These are phyloP conservation scores for Colletotrichum higginsianum DNA, from an alignment of 2,329 filamentous ascomycete genomes.

Conservation along the genomic window DNA sequence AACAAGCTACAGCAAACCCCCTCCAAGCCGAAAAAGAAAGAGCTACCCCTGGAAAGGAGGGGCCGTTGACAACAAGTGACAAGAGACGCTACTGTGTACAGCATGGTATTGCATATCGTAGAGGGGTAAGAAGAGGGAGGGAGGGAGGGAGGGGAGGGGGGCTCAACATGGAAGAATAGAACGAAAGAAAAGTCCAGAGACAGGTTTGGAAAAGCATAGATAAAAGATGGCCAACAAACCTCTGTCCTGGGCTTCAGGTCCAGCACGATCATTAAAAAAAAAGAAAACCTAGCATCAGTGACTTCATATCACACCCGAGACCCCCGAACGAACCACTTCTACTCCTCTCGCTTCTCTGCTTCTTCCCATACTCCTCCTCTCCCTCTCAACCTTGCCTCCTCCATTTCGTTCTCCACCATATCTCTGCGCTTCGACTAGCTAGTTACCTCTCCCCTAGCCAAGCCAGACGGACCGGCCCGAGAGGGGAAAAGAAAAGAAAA, in stretches of 20 bases:
- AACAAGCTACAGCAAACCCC: conserved; percentile 11
- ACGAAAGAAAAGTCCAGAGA: conserved; percentile 11
- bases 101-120: conserved; percentile 39
- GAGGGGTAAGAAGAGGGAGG: conserved; percentile 27
- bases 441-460: conserved; percentile 22
- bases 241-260: conserved; percentile 13
- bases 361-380: conserved; percentile 16
- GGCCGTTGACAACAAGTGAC: conserved; percentile 36
- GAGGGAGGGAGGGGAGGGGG: conserved; percentile 5
- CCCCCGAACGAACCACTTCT: conserved; percentile 40
- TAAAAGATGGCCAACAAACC: conserved; percentile 43
- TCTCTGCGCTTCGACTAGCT: conserved; percentile 23
- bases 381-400: conserved; percentile 21
- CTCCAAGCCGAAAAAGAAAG: conserved; percentile 12
- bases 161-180: conserved; percentile 10
- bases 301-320: conserved; percentile 38
- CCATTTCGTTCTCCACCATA: conserved; percentile 35
- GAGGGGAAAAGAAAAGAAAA: conserved; percentile 3
- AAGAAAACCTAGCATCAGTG: conserved; percentile 27
- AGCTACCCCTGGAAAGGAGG: conserved; percentile 32
- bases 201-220: conserved; percentile 30
- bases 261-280: not conserved
- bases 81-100: conserved; percentile 31
- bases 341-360: conserved; percentile 34
- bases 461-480: conserved; percentile 39